phyloP scores from a whole-genome alignment of 306 rosid species.

The Lablab purpureus region DNA sequence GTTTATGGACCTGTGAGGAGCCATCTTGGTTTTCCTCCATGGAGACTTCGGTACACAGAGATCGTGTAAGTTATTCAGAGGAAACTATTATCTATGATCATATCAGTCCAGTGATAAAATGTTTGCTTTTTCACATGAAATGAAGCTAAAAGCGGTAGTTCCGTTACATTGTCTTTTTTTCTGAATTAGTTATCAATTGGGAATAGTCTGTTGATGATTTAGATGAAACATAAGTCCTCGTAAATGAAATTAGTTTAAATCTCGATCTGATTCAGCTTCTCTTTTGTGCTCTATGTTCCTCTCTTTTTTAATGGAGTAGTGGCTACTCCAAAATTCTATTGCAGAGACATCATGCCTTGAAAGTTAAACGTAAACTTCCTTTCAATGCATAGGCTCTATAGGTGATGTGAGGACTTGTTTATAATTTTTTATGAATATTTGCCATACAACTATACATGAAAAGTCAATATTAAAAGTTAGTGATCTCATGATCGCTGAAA shows the following conservation, averaged over 20 bases:
- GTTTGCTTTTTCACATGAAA: conserved; percentile 19
- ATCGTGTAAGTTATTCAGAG: conserved; percentile 67
- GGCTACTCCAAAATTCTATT: conserved; percentile 18
- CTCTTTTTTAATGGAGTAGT: conserved; percentile 12
- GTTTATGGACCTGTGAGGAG: conserved; percentile 90
- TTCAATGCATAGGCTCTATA: conserved; percentile 1
- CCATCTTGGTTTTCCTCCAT: conserved; percentile 94
- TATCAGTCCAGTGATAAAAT: not conserved
- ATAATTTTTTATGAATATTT: not conserved
- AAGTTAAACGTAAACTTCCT: conserved; percentile 1
- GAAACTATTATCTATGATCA: not conserved
- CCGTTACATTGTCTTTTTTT: conserved; percentile 14
- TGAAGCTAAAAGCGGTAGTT: conserved; percentile 38
- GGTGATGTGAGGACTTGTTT: conserved; percentile 5
- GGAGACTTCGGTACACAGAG: conserved; percentile 92
- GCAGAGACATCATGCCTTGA: conserved; percentile 7
- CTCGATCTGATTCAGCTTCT: conserved; percentile 30
- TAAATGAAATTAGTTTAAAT: conserved; percentile 27
- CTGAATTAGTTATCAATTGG: conserved; percentile 16
- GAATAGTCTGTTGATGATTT: conserved; percentile 11
- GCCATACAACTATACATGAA: not conserved
- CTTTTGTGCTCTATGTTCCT: conserved; percentile 14
- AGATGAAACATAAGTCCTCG: conserved; percentile 34
- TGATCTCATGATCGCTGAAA: not conserved
- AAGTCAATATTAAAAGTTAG: not conserved